These are phyloP conservation scores for Rhynchospora pubera DNA, from an alignment of 176 grass and related monocot species.

Conservation along the genomic window DNA sequence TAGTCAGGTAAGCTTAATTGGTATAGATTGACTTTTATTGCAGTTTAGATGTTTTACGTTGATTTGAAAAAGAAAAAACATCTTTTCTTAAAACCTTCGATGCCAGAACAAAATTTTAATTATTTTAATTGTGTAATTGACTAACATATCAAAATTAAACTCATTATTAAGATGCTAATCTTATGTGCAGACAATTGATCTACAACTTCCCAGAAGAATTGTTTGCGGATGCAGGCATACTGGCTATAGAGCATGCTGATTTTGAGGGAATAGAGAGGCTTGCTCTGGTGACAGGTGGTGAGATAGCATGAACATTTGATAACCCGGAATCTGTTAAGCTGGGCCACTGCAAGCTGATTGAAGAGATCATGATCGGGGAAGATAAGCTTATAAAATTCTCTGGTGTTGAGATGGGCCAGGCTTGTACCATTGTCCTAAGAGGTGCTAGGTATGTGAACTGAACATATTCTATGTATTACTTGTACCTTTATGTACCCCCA, in stretches of 20 bases:
- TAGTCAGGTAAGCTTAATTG: background rate
- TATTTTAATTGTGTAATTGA: background rate
- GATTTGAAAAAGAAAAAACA: background rate
- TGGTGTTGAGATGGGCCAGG: slow-evolving; percentile 77
- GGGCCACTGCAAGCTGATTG: slow-evolving; percentile 87
- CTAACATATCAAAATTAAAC: background rate
- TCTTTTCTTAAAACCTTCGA: background rate
- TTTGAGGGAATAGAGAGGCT: slow-evolving; percentile 93
- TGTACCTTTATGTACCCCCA: background rate
- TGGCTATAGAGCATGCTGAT: slow-evolving; percentile 91
- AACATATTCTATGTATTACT: background rate
- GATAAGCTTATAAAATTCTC: slow-evolving; percentile 89
- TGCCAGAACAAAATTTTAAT: background rate
- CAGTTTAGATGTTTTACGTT: background rate
- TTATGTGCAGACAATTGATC: slow-evolving; percentile 51
- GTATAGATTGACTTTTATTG: background rate
- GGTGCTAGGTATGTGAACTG: slow-evolving; percentile 57
- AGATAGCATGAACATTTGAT: slow-evolving; percentile 94
- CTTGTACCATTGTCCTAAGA: slow-evolving; percentile 90
- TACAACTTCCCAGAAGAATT: slow-evolving; percentile 97
- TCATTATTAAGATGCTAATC: background rate
- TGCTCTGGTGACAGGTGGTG: slow-evolving; percentile 82
- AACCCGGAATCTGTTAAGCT: slow-evolving; percentile 95
- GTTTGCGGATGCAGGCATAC: slow-evolving; percentile 86
- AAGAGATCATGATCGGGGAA: slow-evolving; percentile 98